Base-by-base conservation (phyloP, 2,329 filamentous ascomycete genomes). In the Arthrobotrys entomopaga region DNA sequence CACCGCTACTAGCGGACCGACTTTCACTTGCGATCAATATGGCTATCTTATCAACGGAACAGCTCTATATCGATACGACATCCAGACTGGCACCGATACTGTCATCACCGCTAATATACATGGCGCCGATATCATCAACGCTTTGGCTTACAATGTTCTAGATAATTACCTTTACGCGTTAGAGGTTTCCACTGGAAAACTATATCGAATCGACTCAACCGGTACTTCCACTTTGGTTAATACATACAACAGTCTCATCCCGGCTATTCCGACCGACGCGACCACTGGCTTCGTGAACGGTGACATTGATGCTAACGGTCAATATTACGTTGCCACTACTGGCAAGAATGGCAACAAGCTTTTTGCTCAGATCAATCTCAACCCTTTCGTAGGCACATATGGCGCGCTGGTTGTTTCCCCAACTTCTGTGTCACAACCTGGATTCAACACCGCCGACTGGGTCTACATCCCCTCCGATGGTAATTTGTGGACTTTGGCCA, bases 401-500 rank as follows among this genome's bases (percentile, higher is more conserved):
- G 34, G n/a, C 13, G 3, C 29, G 29, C 15, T 26, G n/a, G 15
- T 20, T n/a, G 43, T 4, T 13, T 16, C 19, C 15, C 26, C 22
- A 24, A 19, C 16, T 38, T 61, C 15, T 15, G 6, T 3, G 26
- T 52, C 16, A 43, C 46, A 11, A 43, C 50, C 16, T 61, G 58
- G 58, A 24, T 40, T 22, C 34, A 8, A 8, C 43, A 48, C 43
- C 52, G 52, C 29, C 52, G 54, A 58, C 16, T 58, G 54, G 54
- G 29, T 16, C 34, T 61, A 50, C 24, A 61, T 61, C 13, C 58
- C 58, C 11, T 26, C 58, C 19, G 58, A 20, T 40, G 58, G 58
- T 3, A 49, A 63, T n/a, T 50, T 63, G 24, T 63, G 58, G 58
- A 13, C 24, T 16, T 15, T 63, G n/a, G 58, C 26, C n/a, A n/a